Conservation (phyloP, 73 alveolate genomes). For the Paraurostyla sp. region DNA sequence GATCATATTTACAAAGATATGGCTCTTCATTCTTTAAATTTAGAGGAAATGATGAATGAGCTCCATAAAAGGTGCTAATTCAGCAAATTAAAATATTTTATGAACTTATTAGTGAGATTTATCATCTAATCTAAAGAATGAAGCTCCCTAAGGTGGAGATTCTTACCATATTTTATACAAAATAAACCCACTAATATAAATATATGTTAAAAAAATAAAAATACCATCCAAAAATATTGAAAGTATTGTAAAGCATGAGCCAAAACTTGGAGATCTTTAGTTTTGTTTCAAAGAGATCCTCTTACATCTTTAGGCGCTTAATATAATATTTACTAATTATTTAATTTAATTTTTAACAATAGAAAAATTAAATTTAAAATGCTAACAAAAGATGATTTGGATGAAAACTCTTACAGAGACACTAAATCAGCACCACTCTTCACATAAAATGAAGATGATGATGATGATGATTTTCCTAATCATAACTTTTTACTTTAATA, state of each 20-base stretch:
- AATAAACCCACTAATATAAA: conserved; percentile 20
- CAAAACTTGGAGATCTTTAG: conserved; percentile 52
- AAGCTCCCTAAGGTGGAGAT: neutral
- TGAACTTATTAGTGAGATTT: neutral
- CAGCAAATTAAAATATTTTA: neutral
- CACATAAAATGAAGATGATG: conserved; percentile 6
- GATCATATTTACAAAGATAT: conserved; percentile 48
- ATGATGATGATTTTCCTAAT: neutral
- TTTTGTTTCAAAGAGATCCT: conserved; percentile 41
- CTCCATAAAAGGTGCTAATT: conserved; percentile 54
- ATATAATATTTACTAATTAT: neutral
- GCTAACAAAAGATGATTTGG: neutral
- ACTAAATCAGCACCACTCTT: neutral
- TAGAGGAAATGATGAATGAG: conserved; percentile 57
- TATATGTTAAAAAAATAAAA: neutral
- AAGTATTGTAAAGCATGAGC: conserved; percentile 59
- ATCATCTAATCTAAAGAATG: neutral
- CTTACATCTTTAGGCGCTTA: conserved; percentile 56
- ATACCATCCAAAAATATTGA: conserved; percentile 60
- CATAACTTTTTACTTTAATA: neutral
- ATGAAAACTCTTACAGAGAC: neutral
- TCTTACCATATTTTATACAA: neutral
- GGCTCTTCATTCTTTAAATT: conserved; percentile 29
- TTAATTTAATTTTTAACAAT: neutral
- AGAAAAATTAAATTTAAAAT: neutral